Conservation (phyloP, 345 rosid genomes). For the Turritis glabra region DNA sequence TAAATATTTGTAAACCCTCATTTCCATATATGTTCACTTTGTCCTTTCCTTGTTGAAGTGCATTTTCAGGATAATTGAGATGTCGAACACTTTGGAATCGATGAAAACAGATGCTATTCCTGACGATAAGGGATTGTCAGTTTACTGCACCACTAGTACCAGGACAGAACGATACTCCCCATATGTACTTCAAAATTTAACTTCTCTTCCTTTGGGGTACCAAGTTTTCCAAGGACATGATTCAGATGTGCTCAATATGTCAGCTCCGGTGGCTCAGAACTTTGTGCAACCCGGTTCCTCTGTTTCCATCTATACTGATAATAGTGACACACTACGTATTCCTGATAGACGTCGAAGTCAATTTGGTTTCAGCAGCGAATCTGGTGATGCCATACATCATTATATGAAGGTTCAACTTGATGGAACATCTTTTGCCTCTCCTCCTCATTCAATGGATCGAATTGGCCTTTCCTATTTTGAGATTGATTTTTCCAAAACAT, state of each 20-base stretch:
- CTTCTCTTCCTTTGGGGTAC: constrained; percentile 74
- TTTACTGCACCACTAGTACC: constrained; percentile 44
- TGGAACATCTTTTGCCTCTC: constrained; percentile 74
- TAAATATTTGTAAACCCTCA: not conserved
- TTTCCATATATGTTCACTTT: constrained; percentile 13
- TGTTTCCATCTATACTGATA: constrained; percentile 67
- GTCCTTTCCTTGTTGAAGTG: constrained; percentile 48
- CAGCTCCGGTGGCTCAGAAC: constrained; percentile 50
- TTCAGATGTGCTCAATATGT: constrained; percentile 46
- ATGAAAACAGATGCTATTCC: constrained; percentile 43
- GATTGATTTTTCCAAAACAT: constrained; percentile 80
- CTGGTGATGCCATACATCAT: constrained; percentile 67
- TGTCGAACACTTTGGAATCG: constrained; percentile 65
- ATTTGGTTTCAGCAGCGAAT: constrained; percentile 64
- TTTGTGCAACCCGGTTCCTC: constrained; percentile 70
- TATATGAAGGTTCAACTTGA: constrained; percentile 77
- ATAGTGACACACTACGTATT: constrained; percentile 60
- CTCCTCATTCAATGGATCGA: constrained; percentile 86
- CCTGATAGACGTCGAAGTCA: constrained; percentile 52
- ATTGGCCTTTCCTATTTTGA: constrained; percentile 82
- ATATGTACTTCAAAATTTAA: constrained; percentile 85
- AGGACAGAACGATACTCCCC: constrained; percentile 73
- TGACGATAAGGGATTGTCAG: constrained; percentile 44
- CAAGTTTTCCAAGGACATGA: constrained; percentile 60
- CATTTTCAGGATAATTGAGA: constrained; percentile 71